These are phyloP conservation scores for Suzukiozyma palmioleophila DNA, from an alignment of 1,139 yeast species.

Conservation along the genomic window DNA sequence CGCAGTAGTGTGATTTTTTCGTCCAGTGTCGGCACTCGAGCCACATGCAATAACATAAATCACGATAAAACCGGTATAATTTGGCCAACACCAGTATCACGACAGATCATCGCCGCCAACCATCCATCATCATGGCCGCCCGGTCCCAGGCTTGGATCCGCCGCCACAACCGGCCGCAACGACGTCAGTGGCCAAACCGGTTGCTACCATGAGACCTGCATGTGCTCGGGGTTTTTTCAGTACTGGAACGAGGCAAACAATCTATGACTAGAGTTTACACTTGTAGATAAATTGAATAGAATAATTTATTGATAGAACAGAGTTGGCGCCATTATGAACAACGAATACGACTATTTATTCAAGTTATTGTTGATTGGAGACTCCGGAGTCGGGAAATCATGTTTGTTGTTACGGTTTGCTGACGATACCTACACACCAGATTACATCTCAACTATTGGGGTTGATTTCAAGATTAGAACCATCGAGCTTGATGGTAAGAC, in stretches of 20 bases:
- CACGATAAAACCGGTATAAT: too few relatives aligned
- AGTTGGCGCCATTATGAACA: constrained; percentile 46
- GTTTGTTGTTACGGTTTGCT: constrained; percentile 90
- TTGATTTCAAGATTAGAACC: constrained; percentile 96
- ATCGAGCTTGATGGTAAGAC: constrained; percentile 96
- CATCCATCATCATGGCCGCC: too few relatives aligned
- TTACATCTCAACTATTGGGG: constrained; percentile 96
- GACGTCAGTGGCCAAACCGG: too few relatives aligned
- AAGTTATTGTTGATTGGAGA: constrained; percentile 93
- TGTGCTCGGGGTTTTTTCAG: too few relatives aligned
- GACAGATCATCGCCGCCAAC: too few relatives aligned
- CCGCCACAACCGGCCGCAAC: too few relatives aligned
- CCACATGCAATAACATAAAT: too few relatives aligned
- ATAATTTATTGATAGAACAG: constrained; percentile 1
- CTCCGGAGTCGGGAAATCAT: constrained; percentile 97
- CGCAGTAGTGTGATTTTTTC: too few relatives aligned
- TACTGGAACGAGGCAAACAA: neutral
- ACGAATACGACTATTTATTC: constrained; percentile 95
- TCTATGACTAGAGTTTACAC: neutral
- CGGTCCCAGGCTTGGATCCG: too few relatives aligned
- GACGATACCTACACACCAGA: constrained; percentile 97
- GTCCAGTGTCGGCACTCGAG: too few relatives aligned
- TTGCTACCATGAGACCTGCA: too few relatives aligned
- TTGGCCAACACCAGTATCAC: too few relatives aligned
- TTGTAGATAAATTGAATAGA: neutral